phyloP scores from a whole-genome alignment of 306 rosid genomes.

The Ceratonia siliqua region DNA sequence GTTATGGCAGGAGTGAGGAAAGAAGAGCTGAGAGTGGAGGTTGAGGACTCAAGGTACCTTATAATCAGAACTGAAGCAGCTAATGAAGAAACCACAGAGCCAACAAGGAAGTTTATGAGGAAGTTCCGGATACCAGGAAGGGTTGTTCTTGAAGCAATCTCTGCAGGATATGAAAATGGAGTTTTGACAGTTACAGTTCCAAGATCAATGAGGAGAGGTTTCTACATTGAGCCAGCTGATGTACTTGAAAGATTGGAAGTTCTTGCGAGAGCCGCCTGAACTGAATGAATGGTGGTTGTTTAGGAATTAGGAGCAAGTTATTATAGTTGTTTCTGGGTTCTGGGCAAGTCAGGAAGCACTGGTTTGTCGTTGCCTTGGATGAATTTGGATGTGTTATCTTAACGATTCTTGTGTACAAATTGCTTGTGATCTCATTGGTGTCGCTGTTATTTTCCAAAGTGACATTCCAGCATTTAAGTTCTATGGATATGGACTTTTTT shows the following conservation, averaged over 20 bases:
- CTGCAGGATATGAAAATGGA: constrained; percentile 68
- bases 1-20: constrained; percentile 63
- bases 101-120: constrained; percentile 59
- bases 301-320: constrained; percentile 13
- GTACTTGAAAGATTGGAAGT: constrained; percentile 43
- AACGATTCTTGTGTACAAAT: background rate
- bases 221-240: constrained; percentile 55
- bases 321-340: background rate
- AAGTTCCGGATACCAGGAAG: constrained; percentile 70
- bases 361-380: background rate
- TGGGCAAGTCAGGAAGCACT: background rate
- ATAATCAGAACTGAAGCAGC: constrained; percentile 63
- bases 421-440: background rate
- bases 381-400: constrained; percentile 5
- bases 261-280: constrained; percentile 83
- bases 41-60: constrained; percentile 74
- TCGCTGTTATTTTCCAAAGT: background rate
- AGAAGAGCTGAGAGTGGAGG: constrained; percentile 74
- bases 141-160: constrained; percentile 59
- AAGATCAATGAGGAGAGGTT: constrained; percentile 51
- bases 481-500: background rate
- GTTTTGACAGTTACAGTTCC: constrained; percentile 73
- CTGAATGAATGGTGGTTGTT: constrained; percentile 48
- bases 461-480: background rate
- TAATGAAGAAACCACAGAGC: constrained; percentile 52